These are phyloP conservation scores for Arthrobotrys conoides DNA, from an alignment of 2,329 filamentous ascomycete genomes.

Conservation along the genomic window DNA sequence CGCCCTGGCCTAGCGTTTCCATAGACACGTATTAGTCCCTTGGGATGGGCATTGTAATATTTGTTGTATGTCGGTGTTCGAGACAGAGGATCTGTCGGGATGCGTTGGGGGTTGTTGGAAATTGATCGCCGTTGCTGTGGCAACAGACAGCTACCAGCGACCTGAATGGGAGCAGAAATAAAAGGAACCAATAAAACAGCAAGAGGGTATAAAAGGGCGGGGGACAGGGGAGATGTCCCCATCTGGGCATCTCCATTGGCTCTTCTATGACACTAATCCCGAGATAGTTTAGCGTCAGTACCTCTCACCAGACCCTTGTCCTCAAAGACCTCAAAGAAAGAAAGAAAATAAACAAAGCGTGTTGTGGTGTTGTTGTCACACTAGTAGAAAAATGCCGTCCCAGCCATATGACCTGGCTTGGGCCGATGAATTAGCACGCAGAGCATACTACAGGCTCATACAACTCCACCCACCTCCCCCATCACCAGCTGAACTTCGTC, in stretches of 20 bases:
- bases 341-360: constrained; percentile 28
- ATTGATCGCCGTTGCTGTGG: constrained; percentile 4
- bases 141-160: neutral
- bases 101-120: constrained; percentile 6
- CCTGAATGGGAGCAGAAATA: neutral
- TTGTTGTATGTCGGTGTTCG: too few relatives aligned
- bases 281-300: neutral
- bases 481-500: neutral
- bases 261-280: neutral
- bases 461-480: neutral
- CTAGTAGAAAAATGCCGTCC: neutral
- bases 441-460: neutral
- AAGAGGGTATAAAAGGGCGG: constrained; percentile 16
- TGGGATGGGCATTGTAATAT: too few relatives aligned
- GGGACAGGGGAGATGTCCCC: neutral
- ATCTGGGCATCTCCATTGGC: neutral
- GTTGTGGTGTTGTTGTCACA: constrained; percentile 2
- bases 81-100: neutral
- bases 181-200: constrained; percentile 3
- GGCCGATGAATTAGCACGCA: too few relatives aligned
- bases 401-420: too few relatives aligned
- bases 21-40: too few relatives aligned
- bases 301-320: neutral
- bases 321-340: neutral
- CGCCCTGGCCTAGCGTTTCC: too few relatives aligned